Evolutionary conservation across 371 early-diverging fungal species (phyloP), one percentile per base, ranked within the genome.

Genomic region (Mortierella sp.): DNA sequence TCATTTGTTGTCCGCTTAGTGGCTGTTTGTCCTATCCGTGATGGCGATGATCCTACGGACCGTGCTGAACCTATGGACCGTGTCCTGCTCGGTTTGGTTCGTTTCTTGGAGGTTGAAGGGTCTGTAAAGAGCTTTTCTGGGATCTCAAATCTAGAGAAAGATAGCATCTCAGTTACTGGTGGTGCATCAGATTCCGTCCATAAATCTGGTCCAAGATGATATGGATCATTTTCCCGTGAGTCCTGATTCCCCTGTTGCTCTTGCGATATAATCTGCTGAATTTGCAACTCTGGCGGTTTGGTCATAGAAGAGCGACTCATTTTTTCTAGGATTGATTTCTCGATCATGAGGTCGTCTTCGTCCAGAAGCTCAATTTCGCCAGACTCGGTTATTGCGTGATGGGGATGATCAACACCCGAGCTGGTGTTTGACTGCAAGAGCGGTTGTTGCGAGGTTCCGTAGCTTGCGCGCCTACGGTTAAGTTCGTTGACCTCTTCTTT

Each of bases 271-370:
- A 2, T 9, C 8, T 34, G 43, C n/a, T 51, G 46, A 27, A 24
- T 34, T 9, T 24, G 19, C n/a, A 34, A 21, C 2, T 21, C 18
- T 7, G 39, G 50, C 12, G 39, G 39, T 12, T 54, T n/a, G 18
- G 42, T 30, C 6, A 31, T 18, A 1, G 21, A 18, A 5, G 26
- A 23, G 43, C 27, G 4, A 19, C 4, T 21, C 53, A 52, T 60
- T 43, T 27, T 42, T 26, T 26, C 30, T 19, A 52, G 53, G 28
- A 60, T 59, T 28, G 8, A 34, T 28, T 46, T 47, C 8, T 58
- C 71, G 2, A 54, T 48, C 0, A 6, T 4, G 5, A 58, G 42
- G 23, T 70, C 71, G 12, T 64, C 64, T 31, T 63, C 54, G 8
- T 70, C 71, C 21, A 46, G 48, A n/a, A 64, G 59, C 28, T 54